Conservation (phyloP, 257 asterid species). For the Ajuga chamaepitys region DNA sequence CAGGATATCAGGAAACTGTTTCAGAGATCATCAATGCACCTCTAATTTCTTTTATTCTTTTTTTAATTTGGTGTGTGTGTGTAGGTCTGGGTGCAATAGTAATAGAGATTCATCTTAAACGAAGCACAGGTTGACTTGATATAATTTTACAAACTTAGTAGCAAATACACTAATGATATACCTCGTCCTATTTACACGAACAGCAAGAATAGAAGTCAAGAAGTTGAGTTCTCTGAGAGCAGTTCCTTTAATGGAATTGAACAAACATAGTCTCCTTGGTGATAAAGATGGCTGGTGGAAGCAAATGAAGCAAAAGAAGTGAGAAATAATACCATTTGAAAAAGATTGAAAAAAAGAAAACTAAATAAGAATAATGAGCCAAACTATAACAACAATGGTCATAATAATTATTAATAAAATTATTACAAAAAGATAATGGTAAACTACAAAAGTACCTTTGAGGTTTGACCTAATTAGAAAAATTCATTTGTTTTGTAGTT, state of each 20-base stretch:
- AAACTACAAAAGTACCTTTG: background rate
- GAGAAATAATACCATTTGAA: background rate
- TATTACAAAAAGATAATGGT: background rate
- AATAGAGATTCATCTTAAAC: background rate
- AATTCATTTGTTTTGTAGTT: background rate
- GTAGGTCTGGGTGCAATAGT: too few relatives aligned
- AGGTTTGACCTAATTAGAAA: background rate
- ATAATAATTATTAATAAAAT: background rate
- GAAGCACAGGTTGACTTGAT: background rate
- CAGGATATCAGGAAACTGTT: too few relatives aligned
- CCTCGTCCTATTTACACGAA: slow-evolving; percentile 73
- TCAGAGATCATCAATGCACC: too few relatives aligned
- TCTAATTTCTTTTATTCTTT: too few relatives aligned
- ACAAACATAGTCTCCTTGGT: slow-evolving; percentile 82
- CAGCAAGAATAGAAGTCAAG: slow-evolving; percentile 86
- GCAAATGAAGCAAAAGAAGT: slow-evolving; percentile 12
- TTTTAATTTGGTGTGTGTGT: too few relatives aligned
- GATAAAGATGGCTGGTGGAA: slow-evolving; percentile 73
- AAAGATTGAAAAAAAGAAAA: too few relatives aligned
- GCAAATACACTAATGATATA: slow-evolving; percentile 12
- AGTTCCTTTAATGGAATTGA: slow-evolving; percentile 58
- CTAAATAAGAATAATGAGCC: background rate
- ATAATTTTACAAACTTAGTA: slow-evolving; percentile 5
- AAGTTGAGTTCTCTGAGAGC: slow-evolving; percentile 77
- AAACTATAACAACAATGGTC: background rate